A percentile compares a stretch with the other conserved stretches of the same genome.
Evolutionary conservation across 2,329 filamentous ascomycete species (phyloP).

Genomic region (Sarocladiaceae sp.): DNA sequence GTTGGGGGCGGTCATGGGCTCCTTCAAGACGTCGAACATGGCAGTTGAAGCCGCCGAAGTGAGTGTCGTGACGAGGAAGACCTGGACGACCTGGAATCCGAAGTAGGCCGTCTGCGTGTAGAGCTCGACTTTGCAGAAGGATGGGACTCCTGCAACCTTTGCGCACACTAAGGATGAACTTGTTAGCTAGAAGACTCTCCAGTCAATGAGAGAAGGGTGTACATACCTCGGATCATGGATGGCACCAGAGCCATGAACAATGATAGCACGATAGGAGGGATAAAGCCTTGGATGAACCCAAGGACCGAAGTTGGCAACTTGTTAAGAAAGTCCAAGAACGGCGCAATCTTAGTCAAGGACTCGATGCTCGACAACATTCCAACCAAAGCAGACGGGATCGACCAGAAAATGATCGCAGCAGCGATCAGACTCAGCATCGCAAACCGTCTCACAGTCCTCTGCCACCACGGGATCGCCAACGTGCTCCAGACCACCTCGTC

Average conservation of each 20-base stretch:
- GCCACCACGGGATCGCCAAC: conserved; percentile 79
- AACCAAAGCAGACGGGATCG: conserved; percentile 67
- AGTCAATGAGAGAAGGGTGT: too few species aligned
- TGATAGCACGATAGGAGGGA: conserved; percentile 73
- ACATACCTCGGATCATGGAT: conserved; percentile 60
- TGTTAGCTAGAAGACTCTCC: too few species aligned
- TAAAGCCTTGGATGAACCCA: conserved; percentile 76
- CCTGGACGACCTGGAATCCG: conserved; percentile 81
- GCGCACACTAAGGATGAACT: conserved; percentile 65
- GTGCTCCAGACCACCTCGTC: conserved; percentile 84
- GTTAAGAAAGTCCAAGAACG: conserved; percentile 67
- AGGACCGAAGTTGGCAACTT: conserved; percentile 64
- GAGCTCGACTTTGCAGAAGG: conserved; percentile 72
- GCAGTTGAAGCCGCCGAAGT: conserved; percentile 73
- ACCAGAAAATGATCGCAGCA: conserved; percentile 82
- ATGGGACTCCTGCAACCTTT: conserved; percentile 72
- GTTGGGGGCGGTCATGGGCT: conserved; percentile 55
- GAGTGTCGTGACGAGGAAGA: conserved; percentile 82
- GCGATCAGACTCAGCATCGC: conserved; percentile 65
- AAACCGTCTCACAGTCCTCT: conserved; percentile 67
- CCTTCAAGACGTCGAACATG: conserved; percentile 51
- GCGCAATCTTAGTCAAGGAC: conserved; percentile 57
- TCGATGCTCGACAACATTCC: conserved; percentile 81
- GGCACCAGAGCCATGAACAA: conserved; percentile 84
- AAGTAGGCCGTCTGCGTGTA: conserved; percentile 92